Evolutionary conservation across 1,139 yeast genomes (phyloP), one percentile per base, ranked within the genome.

Genomic region (Pichia sp.): DNA sequence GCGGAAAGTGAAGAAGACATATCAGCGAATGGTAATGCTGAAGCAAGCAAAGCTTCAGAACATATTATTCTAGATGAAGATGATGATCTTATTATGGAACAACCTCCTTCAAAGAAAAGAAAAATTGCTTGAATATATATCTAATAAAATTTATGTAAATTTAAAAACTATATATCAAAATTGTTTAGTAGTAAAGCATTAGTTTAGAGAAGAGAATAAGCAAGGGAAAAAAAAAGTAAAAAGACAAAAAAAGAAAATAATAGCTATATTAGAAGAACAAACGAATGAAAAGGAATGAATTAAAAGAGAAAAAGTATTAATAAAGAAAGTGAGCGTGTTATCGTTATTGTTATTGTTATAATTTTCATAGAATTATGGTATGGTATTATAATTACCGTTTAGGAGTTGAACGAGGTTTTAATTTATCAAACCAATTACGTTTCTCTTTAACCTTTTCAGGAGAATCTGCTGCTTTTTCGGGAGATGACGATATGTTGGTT

Each of bases 331-430:
- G 18, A 18, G 18, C 18, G 18, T 18, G 18, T 18, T 18, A 18
- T 18, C 18, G 18, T 18, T 18, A 18, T 18, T 18, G 18, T 18
- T 18, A 18, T 18, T 18, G 18, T 18, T 18, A 18, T 18, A 18
- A 18, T 18, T 18, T 18, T 18, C 18, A 18, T 18, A 18, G 18
- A 18, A 18, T 18, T 18, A 18, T 18, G 18, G 18, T 18, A 18
- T 18, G 18, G 18, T 18, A 18, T 18, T 18, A 18, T 18, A 18
- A 18, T 18, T 18, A 18, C 18, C 34, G 45, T 45, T 55, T 58
- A 7, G 63, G 53, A 31, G 70, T 63, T 0, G 69, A 64, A 31
- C 69, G 57, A 31, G 69, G 62, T 51, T 67, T 62, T 43, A 67
- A 45, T 48, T 66, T 61, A 44, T 57, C 65, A 45, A 66, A 64